Evolutionary conservation across 768 basidiomycete genomes (phyloP).

Genomic region (Suillus americanus): DNA sequence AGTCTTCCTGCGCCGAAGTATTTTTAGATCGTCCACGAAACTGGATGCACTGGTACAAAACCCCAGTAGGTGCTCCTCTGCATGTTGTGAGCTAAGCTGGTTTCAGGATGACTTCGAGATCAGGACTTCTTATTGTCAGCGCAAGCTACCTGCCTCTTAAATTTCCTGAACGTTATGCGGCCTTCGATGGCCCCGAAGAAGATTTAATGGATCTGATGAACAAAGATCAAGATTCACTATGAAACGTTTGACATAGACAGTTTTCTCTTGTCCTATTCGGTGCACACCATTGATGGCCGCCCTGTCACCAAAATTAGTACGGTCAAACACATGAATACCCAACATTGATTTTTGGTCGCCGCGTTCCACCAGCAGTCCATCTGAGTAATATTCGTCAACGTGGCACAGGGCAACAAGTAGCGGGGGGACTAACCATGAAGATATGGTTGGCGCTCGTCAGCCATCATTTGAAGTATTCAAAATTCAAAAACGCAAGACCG

Average conservation of each 20-base stretch:
- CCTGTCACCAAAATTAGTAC: slow-evolving; percentile 24
- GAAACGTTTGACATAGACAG: slow-evolving; percentile 83
- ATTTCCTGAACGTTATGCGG: slow-evolving; percentile 42
- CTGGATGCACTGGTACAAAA: slow-evolving; percentile 77
- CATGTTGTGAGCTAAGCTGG: neutral
- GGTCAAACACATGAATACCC: neutral
- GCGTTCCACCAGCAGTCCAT: slow-evolving; percentile 96
- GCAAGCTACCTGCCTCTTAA: too few relatives aligned
- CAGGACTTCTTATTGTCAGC: slow-evolving; percentile 23
- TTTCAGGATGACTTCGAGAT: slow-evolving; percentile 39
- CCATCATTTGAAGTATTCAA: slow-evolving; percentile 43
- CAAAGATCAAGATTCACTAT: slow-evolving; percentile 49
- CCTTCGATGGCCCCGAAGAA: slow-evolving; percentile 67
- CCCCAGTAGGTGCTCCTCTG: slow-evolving; percentile 48
- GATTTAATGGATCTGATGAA: neutral
- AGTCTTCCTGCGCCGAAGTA: slow-evolving; percentile 62
- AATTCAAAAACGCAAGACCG: slow-evolving; percentile 87
- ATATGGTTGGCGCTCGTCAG: slow-evolving; percentile 82
- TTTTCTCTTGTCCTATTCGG: slow-evolving; percentile 78
- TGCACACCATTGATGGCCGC: slow-evolving; percentile 82
- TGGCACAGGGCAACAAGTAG: neutral
- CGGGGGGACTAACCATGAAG: slow-evolving; percentile 61
- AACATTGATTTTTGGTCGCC: slow-evolving; percentile 79
- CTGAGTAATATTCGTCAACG: slow-evolving; percentile 36
- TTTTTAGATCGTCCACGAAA: slow-evolving; percentile 90